Base-by-base conservation (phyloP, 2,329 filamentous ascomycete species). In the Drechmeria coniospora region DNA sequence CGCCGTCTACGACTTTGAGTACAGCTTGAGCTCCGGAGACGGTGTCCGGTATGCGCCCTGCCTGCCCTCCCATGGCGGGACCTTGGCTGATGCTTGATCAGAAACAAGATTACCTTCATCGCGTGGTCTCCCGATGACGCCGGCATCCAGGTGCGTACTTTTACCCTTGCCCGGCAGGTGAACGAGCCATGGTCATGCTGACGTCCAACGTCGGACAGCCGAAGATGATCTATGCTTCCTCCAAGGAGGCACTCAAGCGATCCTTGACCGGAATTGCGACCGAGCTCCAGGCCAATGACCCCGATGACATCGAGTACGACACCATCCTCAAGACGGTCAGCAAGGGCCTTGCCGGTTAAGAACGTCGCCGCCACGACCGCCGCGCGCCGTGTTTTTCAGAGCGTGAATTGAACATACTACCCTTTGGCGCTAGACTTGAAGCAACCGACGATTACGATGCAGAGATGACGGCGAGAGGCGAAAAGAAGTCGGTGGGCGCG, bases 161-260 rank as follows among this genome's bases (percentile, higher is more conserved):
- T n/a, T n/a, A n/a, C n/a, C n/a, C n/a, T n/a, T n/a, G n/a, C n/a
- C n/a, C n/a, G n/a, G n/a, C n/a, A n/a, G n/a, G n/a, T n/a, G n/a
- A n/a, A n/a, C n/a, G n/a, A n/a, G n/a, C n/a, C n/a, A n/a, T n/a
- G n/a, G n/a, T 18, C 6, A 8, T n/a, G 19, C 24, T 22, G 24
- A 27, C 25, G 7, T 23, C n/a, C n/a, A n/a, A n/a, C n/a, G n/a
- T n/a, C n/a, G n/a, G 15, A 32, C 41, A 84, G 80, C 68, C 77
- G 57, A 84, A 84, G 68, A 90, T 90, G 81, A 68, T 84, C 56
- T 90, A 87, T 66, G 79, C 80, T 45, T 80, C 81, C 28, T 90
- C 81, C 57, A 90, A 87, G 65, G 79, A 86, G 46, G 77, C 79
- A 34, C 68, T 90, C 42, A 87, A 84, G 70, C 75, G 76, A 55